Evolutionary conservation across 768 basidiomycete species (phyloP).

Genomic region (Termitomyces sp.): DNA sequence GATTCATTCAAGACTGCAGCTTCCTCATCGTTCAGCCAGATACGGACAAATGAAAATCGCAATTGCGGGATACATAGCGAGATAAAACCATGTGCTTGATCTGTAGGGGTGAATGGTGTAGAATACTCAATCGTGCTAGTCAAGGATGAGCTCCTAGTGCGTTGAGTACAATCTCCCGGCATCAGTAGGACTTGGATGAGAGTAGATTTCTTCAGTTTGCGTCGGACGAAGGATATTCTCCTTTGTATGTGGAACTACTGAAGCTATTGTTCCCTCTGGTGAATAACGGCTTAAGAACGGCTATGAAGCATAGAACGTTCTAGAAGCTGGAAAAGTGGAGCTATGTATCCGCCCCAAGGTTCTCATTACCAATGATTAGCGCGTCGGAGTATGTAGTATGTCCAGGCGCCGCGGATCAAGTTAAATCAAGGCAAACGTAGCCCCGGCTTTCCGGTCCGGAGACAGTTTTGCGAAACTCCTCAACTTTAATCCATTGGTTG

Average conservation of each 20-base stretch:
- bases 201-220: not conserved
- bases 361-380: not conserved
- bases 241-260: no score
- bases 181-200: not conserved
- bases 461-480: not conserved
- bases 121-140: not conserved
- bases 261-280: no score
- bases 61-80: not conserved
- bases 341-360: not conserved
- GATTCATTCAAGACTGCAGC: not conserved
- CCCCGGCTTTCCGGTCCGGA: not conserved
- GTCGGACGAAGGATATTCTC: not conserved
- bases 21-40: not conserved
- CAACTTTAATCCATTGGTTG: not conserved
- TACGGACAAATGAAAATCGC: no score
- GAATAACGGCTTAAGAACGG: no score
- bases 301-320: not conserved
- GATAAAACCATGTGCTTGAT: not conserved
- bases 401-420: not conserved
- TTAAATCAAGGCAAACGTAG: not conserved
- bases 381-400: not conserved
- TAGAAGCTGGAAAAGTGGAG: not conserved
- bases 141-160: not conserved
- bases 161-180: not conserved
- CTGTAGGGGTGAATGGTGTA: not conserved